Base-by-base conservation (phyloP, 495 filamentous ascomycete species). In the Symbiotaphrina buchneri region DNA sequence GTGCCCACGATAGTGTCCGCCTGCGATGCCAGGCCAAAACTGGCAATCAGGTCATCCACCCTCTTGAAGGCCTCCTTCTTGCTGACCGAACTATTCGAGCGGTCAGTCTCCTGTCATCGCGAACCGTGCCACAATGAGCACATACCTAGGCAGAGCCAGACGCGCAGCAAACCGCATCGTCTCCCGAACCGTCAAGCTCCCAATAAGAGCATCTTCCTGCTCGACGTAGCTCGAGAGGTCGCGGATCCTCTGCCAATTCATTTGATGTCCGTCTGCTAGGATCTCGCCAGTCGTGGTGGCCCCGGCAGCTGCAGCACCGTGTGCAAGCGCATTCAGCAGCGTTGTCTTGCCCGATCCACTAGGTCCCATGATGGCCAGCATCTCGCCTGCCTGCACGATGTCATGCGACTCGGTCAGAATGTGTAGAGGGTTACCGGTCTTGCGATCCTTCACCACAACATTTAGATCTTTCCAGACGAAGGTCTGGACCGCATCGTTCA, bases 261-360 rank as follows among this genome's bases (percentile, higher is more conserved):
- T 18, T 1, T 18, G 14, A 6, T 7, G n/a, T 40, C 71, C 71
- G 43, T 81, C 76, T 37, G 81, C 51, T 29, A 59, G 56, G 30
- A 63, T 49, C 1, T 55, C 39, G 15, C 62, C 61, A 14, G 55
- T 40, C 7, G 63, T 51, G 18, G 51, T 61, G 6, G 58, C 64
- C 0, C 48, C 52, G 0, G 57, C 46, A 7, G 58, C 44, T 5
- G 59, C 51, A 20, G 53, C 46, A 14, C 74, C 58, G 32, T 62
- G 62, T 7, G 78, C 76, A 2, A 85, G 63, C 8, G 70, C 61
- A 43, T 80, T 78, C 14, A 85, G 59, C 4, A 84, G 59, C 0
- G 74, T 83, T 1, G 77, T 81, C 42, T 85, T 85, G 28, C 78
- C 78, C n/a, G n/a, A n/a, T n/a, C n/a, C n/a, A n/a, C n/a, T n/a